Conservation (phyloP, 2,329 filamentous ascomycete genomes). For the Seiridium cupressi region DNA sequence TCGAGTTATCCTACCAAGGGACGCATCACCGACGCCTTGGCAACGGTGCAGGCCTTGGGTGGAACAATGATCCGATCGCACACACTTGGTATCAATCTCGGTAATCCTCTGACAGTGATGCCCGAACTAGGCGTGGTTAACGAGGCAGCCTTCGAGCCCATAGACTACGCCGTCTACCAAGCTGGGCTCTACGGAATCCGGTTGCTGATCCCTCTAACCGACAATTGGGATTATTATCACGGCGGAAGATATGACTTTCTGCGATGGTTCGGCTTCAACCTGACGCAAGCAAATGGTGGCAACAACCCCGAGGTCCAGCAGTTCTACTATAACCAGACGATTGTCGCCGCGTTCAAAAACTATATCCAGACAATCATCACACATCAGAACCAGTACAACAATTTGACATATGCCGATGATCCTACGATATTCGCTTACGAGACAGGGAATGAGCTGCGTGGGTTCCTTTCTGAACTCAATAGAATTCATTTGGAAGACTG, state of each 20-base stretch:
- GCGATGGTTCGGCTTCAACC: conserved; percentile 42
- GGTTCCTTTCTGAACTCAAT: too few relatives aligned
- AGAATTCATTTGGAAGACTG: too few relatives aligned
- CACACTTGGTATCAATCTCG: conserved; percentile 43
- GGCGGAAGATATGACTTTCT: conserved; percentile 49
- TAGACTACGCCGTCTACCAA: conserved; percentile 47
- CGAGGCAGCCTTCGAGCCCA: conserved; percentile 39
- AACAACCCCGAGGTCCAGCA: conserved; percentile 38
- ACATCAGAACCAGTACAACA: conserved; percentile 44
- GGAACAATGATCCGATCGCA: conserved; percentile 43
- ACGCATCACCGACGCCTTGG: conserved; percentile 44
- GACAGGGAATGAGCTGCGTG: conserved; percentile 44
- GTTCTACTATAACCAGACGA: conserved; percentile 43
- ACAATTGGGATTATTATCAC: conserved; percentile 51
- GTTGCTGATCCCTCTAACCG: conserved; percentile 42
- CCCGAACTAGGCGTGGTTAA: conserved; percentile 38
- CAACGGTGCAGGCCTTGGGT: conserved; percentile 40
- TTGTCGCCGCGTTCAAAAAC: conserved; percentile 41
- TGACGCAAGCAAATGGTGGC: conserved; percentile 31
- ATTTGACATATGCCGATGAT: conserved; percentile 44
- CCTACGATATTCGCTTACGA: conserved; percentile 49
- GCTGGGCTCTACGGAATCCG: conserved; percentile 42
- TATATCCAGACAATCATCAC: conserved; percentile 43
- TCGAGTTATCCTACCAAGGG: conserved; percentile 45
- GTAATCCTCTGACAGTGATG: conserved; percentile 45